These are phyloP conservation scores for Heterobasidion parviporum DNA, from an alignment of 1,284 basidiomycete genomes.

Conservation along the genomic window DNA sequence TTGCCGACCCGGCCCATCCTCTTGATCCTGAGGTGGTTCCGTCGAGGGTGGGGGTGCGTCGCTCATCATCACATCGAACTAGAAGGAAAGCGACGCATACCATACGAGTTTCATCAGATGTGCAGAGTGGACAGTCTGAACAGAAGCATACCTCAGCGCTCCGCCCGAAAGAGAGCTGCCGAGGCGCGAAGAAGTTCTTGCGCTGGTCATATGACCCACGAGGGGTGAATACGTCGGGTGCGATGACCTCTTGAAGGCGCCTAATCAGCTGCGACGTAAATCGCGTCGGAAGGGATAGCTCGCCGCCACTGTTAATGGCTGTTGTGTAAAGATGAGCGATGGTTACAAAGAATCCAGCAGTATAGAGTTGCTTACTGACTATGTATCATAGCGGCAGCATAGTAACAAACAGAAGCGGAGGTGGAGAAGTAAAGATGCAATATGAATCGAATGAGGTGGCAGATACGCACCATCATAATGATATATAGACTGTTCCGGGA, in stretches of 20 bases:
- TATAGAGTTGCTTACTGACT: conserved; percentile 15
- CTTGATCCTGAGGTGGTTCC: not conserved
- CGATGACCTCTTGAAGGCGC: conserved; percentile 44
- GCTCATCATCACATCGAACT: not conserved
- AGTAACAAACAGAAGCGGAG: conserved; percentile 46
- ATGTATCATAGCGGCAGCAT: not conserved
- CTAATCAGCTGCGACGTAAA: conserved; percentile 60
- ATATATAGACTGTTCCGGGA: conserved; percentile 54
- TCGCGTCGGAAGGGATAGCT: conserved; percentile 34
- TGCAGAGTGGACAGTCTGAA: not conserved
- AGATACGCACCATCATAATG: conserved; percentile 61
- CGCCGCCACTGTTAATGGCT: conserved; percentile 41
- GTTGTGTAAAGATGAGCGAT: conserved; percentile 49
- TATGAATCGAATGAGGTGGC: not conserved
- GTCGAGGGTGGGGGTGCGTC: not conserved
- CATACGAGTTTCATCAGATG: not conserved
- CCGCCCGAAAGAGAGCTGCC: conserved; percentile 47
- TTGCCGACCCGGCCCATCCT: conserved; percentile 23
- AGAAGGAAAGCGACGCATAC: not conserved
- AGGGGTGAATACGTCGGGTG: conserved; percentile 55
- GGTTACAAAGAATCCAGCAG: conserved; percentile 60
- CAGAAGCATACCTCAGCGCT: conserved; percentile 12
- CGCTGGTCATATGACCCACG: conserved; percentile 67
- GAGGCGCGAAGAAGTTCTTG: conserved; percentile 64
- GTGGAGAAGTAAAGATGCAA: not conserved